Evolutionary conservation across 306 rosid species (phyloP), one percentile per base, ranked within the genome.

Genomic region (Senna tora): DNA sequence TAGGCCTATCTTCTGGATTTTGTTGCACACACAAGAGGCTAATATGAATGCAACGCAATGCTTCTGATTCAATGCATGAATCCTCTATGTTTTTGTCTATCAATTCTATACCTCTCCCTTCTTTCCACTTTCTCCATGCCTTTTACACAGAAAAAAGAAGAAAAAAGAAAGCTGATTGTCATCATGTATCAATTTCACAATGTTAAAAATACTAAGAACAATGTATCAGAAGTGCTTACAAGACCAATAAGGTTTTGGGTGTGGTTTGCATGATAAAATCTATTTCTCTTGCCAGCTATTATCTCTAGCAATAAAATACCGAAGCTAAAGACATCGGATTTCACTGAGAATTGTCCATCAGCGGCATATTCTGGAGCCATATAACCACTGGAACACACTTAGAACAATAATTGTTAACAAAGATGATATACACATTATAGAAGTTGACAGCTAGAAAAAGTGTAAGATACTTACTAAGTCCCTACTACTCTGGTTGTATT

Each of bases 401-500:
- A 28, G 3, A 66, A 11, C 7, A 55, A 50, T 59, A 28, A 6
- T n/a, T 2, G 6, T 65, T 73, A 10, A 55, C 2, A 14, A 22
- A n/a, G n/a, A 49, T 70, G 0, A 0, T 5, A 46, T 21, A 7
- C 4, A 39, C 0, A n/a, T 1, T 1, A 7, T 21, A 13, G 28
- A 2, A 5, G 0, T 7, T 5, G 8, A 39, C 13, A 8, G 2
- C 9, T 38, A 10, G 14, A 17, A 52, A 25, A 22, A 34, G 28
- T 21, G 28, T 21, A 5, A 51, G 51, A 67, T 13, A 72, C 90
- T 81, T 43, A 83, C 88, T 74, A 83, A 9, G 88, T 85, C n/a
- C 90, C 88, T 21, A 79, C 81, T 10, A 85, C 77, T 83, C 79
- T 81, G 0, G 69, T 75, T 63, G 87, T 88, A 39, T 85, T 83